Base-by-base conservation (phyloP, 2,329 filamentous ascomycete species). In the Chalara sp. region DNA sequence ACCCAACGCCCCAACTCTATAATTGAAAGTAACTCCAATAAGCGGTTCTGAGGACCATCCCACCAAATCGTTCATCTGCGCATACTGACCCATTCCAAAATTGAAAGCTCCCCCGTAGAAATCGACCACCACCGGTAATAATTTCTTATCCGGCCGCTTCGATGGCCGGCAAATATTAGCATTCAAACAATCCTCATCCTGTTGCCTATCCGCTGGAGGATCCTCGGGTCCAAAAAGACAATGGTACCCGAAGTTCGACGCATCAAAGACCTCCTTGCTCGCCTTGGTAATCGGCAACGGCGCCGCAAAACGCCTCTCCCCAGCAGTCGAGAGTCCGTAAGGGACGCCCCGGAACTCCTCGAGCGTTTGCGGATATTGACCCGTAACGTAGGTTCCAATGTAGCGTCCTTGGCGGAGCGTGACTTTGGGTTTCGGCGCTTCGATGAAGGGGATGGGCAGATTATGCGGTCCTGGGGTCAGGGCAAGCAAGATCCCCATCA, bases 91-190 rank as follows among this genome's bases (percentile, higher is more conserved):
- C 58, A 66, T 58, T 37, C 79, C 72, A 60, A 73, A 72, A 69
- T 83, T 76, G 68, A 84, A 86, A 5, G 72, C 76, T 3, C 83
- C 83, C 43, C 82, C 82, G 61, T 85, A 81, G 32, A 86, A 67
- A 60, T 82, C 84, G 2, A 84, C 65, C n/a, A 78, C 64, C 11
- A 82, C 76, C 1, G 79, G 75, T 31, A 76, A 53, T 44, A 58
- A 62, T 37, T 44, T 32, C 3, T 61, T 45, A 54, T 61, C 39
- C 56, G 63, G 40, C 58, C 48, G 13, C 48, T 51, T 37, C 58
- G 65, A 48, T 55, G 65, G 53, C 60, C 63, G 32, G 56, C 71
- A 78, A 11, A 82, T 62, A 58, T 81, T 80, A 6, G 73, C 61
- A 53, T 74, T 76, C 31, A 82, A 67, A 51, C 77, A 80, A 61